A percentile compares a stretch with the other conserved stretches of the same genome.
Evolutionary conservation across 805 yeast genomes (phyloP).

Genomic region (Vanderwaltozyma tropicalis): DNA sequence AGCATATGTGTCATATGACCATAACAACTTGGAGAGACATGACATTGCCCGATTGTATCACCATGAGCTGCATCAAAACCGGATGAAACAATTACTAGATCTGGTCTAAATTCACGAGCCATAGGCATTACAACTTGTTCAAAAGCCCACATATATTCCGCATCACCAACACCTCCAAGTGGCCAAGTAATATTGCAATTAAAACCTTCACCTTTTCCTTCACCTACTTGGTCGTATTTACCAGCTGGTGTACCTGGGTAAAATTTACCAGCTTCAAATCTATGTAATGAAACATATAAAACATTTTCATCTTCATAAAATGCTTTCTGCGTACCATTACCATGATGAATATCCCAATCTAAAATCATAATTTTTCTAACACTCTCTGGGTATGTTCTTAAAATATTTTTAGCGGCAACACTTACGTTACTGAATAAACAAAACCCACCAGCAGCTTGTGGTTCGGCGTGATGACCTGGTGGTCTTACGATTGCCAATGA

Average conservation of each 20-base stretch:
- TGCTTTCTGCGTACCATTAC: constrained; percentile 95
- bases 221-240: constrained; percentile 71
- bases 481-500: constrained; percentile 94
- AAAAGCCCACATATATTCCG: constrained; percentile 90
- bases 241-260: constrained; percentile 93
- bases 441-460: constrained; percentile 93
- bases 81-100: constrained; percentile 81
- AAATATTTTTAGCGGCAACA: constrained; percentile 82
- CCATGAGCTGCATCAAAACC: constrained; percentile 99
- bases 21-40: constrained; percentile 89
- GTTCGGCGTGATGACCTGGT: constrained; percentile 99
- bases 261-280: constrained; percentile 84
- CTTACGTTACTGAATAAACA: constrained; percentile 95
- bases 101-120: constrained; percentile 83
- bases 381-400: constrained; percentile 77
- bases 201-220: constrained; percentile 76
- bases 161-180: constrained; percentile 83
- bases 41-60: constrained; percentile 93
- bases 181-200: constrained; percentile 93
- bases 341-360: constrained; percentile 99
- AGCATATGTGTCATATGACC: constrained; percentile 93
- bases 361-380: constrained; percentile 73
- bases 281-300: constrained; percentile 79
- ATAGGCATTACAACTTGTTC: constrained; percentile 78
- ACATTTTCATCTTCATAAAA: constrained; percentile 85